Evolutionary conservation across 1,139 yeast species (phyloP), one percentile per base, ranked within the genome.

Genomic region (Candida sp.): DNA sequence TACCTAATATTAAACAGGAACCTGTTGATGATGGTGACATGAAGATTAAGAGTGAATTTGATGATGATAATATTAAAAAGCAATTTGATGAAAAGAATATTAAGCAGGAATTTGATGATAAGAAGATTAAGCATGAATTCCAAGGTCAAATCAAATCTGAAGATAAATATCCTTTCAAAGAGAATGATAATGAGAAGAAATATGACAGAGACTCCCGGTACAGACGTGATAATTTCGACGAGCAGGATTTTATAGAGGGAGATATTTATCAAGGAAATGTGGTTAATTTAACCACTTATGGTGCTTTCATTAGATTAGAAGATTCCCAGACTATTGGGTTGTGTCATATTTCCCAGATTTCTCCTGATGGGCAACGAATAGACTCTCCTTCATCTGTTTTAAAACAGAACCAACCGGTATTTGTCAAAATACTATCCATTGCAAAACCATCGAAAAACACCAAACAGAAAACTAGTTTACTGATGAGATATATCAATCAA

Each of bases 401-500:
- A 22, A 64, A 69, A 27, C 54, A 68, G 23, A 76, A 81, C 40
- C 91, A 89, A 49, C 66, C 68, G 5, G 91, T 90, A 4, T 84
- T 66, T 56, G 95, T 83, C 3, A 79, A 78, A 54, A 78, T 90
- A 1, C 53, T 67, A 0, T 68, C 66, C 35, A 58, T 82, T 1
- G 83, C 79, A 36, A 35, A 35, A 22, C 15, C 40, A 11, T 67
- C 70, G 23, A 48, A 50, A 33, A 43, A 44, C 21, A 37, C 42
- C 23, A 50, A 59, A 33, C 58, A 56, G 11, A 80, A 76, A 48
- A 71, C 88, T 2, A 73, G 84, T 3, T 61, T 91, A 38, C 73
- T 87, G 0, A 82, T 90, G 91, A 79, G 81, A 55, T 80, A 79
- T n/a, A 76, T 88, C 2, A 88, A 89, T 56, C 97, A 88, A 56